Base-by-base conservation (phyloP, 768 basidiomycete species). In the Podaxis sp. region DNA sequence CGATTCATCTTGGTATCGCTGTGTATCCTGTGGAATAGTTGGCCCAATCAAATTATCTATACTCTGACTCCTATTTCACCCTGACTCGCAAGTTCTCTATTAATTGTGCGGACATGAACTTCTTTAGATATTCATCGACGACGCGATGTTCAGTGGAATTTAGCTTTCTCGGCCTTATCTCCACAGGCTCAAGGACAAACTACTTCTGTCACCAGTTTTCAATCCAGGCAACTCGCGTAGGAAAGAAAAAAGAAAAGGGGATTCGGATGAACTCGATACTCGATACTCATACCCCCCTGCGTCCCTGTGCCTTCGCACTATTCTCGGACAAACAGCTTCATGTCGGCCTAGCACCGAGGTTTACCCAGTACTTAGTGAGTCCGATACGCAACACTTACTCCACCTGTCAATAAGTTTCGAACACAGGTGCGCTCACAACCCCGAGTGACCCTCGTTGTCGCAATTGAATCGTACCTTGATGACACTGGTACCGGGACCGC, bases 381-480 rank as follows among this genome's bases (percentile, higher is more conserved):
- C 55, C n/a, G 43, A 46, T 8, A 46, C 43, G 43, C 43, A n/a
- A 46, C 43, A 50, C 22, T 24, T 12, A 24, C 19, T 6, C 49
- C 24, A 50, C 25, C 3, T 19, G 49, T 15, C 49, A 50, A 50
- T 4, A 22, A 17, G n/a, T n/a, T 24, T 24, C n/a, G 24, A 27
- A 22, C n/a, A 55, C 37, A 40, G 29, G 19, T 29, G 29, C n/a
- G 40, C 57, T 50, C 57, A 58, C 57, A 58, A 58, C 57, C 57
- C 57, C 46, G 47, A 58, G 27, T 37, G 33, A 47, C 57, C 46
- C 57, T 58, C 29, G 9, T 24, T 33, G 19, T 47, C 29, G 29
- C 33, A 49, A 19, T 47, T 49, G 13, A 24, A n/a, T 58, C 29
- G 57, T 49, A 5, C 47, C 57, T 58, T 50, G 57, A 29, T 29